Evolutionary conservation across 805 yeast species (phyloP).

Genomic region (Vanderwaltozyma polyspora): DNA sequence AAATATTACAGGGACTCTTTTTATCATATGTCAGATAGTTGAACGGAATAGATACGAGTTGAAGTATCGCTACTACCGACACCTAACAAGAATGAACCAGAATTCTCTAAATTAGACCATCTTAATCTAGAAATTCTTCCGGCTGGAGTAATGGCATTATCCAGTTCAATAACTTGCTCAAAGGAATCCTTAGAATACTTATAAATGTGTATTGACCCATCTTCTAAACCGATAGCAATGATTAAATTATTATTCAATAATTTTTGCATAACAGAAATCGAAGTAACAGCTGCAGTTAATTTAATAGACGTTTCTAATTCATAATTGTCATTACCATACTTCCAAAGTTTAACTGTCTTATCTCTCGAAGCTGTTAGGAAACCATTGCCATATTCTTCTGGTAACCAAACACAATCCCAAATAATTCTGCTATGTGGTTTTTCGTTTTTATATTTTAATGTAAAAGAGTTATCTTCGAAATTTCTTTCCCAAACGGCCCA

Average conservation of each 20-base stretch:
- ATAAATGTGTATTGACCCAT: slow-evolving; percentile 45
- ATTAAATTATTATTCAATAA: slow-evolving; percentile 23
- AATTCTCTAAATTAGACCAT: slow-evolving; percentile 33
- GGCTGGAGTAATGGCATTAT: slow-evolving; percentile 40
- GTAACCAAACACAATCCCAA: slow-evolving; percentile 92
- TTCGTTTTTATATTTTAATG: slow-evolving; percentile 32
- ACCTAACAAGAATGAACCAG: slow-evolving; percentile 34
- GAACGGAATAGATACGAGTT: slow-evolving; percentile 29
- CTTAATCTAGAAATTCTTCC: slow-evolving; percentile 50
- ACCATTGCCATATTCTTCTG: slow-evolving; percentile 32
- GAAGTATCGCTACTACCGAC: slow-evolving; percentile 58
- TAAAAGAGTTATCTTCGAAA: slow-evolving; percentile 30
- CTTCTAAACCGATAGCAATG: slow-evolving; percentile 60
- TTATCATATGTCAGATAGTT: neutral
- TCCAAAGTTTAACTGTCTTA: slow-evolving; percentile 67
- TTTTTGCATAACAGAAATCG: slow-evolving; percentile 40
- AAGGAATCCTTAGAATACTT: slow-evolving; percentile 27
- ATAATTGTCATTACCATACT: slow-evolving; percentile 28
- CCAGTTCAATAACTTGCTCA: slow-evolving; percentile 26
- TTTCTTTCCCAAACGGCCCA: slow-evolving; percentile 60
- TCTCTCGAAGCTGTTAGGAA: slow-evolving; percentile 87
- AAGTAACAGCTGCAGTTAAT: slow-evolving; percentile 50
- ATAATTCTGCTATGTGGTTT: slow-evolving; percentile 86
- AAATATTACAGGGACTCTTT: neutral
- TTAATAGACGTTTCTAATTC: slow-evolving; percentile 33